These are phyloP conservation scores for Penicillium canariense DNA, from an alignment of 495 filamentous ascomycete species.

Conservation along the genomic window DNA sequence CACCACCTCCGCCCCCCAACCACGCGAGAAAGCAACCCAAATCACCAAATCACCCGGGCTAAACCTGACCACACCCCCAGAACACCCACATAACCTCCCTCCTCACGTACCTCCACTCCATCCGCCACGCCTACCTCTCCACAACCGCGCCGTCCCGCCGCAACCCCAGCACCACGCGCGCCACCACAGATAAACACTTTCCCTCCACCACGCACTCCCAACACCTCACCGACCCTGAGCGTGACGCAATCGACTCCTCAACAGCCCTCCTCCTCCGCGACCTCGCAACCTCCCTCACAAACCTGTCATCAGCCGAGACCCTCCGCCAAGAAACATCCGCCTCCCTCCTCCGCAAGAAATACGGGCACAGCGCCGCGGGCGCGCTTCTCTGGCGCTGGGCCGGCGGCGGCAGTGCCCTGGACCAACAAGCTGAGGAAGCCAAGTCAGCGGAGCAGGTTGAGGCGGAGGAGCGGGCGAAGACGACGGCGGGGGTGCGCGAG, in stretches of 20 bases:
- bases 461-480: slow-evolving; percentile 65
- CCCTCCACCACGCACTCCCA: slow-evolving; percentile 23
- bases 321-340: slow-evolving; percentile 71
- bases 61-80: slow-evolving; percentile 40
- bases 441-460: slow-evolving; percentile 61
- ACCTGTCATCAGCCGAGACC: slow-evolving; percentile 76
- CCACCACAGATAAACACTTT: slow-evolving; percentile 20
- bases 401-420: slow-evolving; percentile 51
- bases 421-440: slow-evolving; percentile 9
- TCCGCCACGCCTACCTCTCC: slow-evolving; percentile 90
- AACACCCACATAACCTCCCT: slow-evolving; percentile 82
- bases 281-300: slow-evolving; percentile 71
- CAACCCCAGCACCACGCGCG: slow-evolving; percentile 19
- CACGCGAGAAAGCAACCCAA: slow-evolving; percentile 6
- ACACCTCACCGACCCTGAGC: slow-evolving; percentile 62
- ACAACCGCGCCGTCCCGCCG: slow-evolving; percentile 54
- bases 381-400: slow-evolving; percentile 63
- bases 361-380: slow-evolving; percentile 41
- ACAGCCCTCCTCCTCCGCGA: slow-evolving; percentile 80
- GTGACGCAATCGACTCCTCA: slow-evolving; percentile 78
- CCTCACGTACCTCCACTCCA: slow-evolving; percentile 69
- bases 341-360: slow-evolving; percentile 65
- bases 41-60: background rate
- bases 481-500: slow-evolving; percentile 65
- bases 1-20: slow-evolving; percentile 6